These are phyloP conservation scores for Sphaerosporella brunnea DNA, from an alignment of 495 filamentous ascomycete genomes.

Conservation along the genomic window DNA sequence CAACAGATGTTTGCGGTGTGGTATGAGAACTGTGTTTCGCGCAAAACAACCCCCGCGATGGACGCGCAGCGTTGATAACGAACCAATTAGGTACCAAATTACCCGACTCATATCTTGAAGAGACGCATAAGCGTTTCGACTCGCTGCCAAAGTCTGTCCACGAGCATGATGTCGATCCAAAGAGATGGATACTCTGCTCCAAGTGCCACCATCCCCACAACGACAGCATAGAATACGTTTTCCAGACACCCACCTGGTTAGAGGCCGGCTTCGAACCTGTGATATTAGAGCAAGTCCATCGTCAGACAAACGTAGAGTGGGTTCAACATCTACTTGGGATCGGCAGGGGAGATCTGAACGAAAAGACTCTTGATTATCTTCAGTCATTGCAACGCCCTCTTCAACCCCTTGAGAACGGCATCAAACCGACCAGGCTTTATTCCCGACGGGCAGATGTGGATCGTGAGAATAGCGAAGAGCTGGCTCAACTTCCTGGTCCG, in stretches of 20 bases:
- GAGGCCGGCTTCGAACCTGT: constrained; percentile 11
- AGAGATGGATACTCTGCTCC: background rate
- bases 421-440: constrained; percentile 20
- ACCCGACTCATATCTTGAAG: no score
- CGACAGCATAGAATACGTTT: constrained; percentile 18
- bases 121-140: no score
- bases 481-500: constrained; percentile 4
- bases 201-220: constrained; percentile 17
- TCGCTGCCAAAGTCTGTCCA: background rate
- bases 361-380: constrained; percentile 10
- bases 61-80: no score
- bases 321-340: constrained; percentile 12
- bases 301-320: constrained; percentile 18
- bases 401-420: constrained; percentile 1
- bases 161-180: background rate
- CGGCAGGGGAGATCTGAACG: constrained; percentile 10
- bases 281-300: constrained; percentile 13
- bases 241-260: constrained; percentile 21
- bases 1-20: no score
- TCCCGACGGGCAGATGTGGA: constrained; percentile 13
- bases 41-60: no score
- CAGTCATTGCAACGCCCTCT: constrained; percentile 12
- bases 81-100: no score
- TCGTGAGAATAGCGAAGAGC: constrained; percentile 15
- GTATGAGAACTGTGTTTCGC: no score